Percentiles rank a stretch among this genome's conserved stretches.
Conservation (phyloP, 1,284 basidiomycete species). For the Agroathelia rolfsii region DNA sequence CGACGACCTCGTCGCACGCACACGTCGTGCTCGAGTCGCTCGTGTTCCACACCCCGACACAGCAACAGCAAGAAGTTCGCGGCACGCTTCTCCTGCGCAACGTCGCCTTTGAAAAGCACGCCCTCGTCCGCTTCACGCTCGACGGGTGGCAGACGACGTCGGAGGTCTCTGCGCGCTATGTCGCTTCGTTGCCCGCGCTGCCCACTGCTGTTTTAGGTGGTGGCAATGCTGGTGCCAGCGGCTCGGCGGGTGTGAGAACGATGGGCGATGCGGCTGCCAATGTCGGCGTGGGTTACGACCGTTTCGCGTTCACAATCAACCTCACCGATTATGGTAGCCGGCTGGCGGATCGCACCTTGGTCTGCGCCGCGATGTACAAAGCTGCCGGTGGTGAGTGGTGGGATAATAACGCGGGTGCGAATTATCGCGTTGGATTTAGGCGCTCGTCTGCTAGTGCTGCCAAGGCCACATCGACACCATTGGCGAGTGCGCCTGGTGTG, state of each 20-base stretch:
- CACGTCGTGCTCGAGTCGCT: slow-evolving; percentile 44
- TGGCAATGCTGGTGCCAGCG: slow-evolving; percentile 22
- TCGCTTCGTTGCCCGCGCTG: slow-evolving; percentile 39
- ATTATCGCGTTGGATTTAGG: slow-evolving; percentile 67
- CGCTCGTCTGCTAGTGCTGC: no score
- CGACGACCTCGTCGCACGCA: slow-evolving; percentile 18
- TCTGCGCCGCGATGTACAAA: slow-evolving; percentile 55
- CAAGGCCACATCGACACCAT: no score
- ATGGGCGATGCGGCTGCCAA: slow-evolving; percentile 12
- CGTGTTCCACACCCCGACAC: slow-evolving; percentile 25
- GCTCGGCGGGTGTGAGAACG: slow-evolving; percentile 4
- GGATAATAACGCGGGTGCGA: slow-evolving; percentile 81
- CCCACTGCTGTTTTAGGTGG: slow-evolving; percentile 27
- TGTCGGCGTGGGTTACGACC: slow-evolving; percentile 33
- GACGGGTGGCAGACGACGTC: slow-evolving; percentile 92
- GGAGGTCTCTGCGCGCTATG: slow-evolving; percentile 68
- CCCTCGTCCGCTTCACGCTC: slow-evolving; percentile 83
- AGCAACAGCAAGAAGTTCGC: slow-evolving; percentile 27
- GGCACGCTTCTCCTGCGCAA: slow-evolving; percentile 81
- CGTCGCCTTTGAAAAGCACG: slow-evolving; percentile 79
- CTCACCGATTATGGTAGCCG: slow-evolving; percentile 67
- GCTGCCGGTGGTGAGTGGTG: slow-evolving; percentile 52
- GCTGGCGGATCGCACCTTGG: slow-evolving; percentile 56
- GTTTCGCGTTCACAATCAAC: slow-evolving; percentile 53
- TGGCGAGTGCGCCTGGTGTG: no score